phyloP scores from a whole-genome alignment of 148 eudicot species.

The Rhododendron simsii region DNA sequence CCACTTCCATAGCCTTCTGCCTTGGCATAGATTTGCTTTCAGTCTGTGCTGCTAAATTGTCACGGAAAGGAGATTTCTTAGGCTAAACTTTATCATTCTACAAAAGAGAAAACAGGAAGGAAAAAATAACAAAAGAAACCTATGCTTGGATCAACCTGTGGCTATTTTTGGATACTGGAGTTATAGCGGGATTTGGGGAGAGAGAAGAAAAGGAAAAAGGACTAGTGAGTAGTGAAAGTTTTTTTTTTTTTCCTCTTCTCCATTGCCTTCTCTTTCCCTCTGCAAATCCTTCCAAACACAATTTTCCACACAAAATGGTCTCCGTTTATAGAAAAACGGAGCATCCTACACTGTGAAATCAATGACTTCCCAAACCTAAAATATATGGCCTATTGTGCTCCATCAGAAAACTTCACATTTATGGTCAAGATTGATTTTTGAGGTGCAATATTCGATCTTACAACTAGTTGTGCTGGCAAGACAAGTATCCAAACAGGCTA shows the following conservation, averaged over 20 bases:
- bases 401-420: not conserved
- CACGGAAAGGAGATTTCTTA: not conserved
- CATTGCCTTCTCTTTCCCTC: not conserved
- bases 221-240: not conserved
- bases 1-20: slow-evolving; percentile 3
- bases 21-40: not conserved
- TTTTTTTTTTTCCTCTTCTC: not conserved
- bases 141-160: not conserved
- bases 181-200: not conserved
- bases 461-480: not conserved
- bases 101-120: not conserved
- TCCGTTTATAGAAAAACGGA: not conserved
- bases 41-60: not conserved
- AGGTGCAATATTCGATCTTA: not conserved
- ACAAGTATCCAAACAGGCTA: not conserved
- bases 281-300: not conserved
- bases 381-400: not conserved
- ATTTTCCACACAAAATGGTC: not conserved
- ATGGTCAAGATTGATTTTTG: not conserved
- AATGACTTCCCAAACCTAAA: not conserved
- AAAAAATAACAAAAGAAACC: not conserved
- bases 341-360: not conserved
- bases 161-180: not conserved
- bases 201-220: not conserved
- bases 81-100: not conserved